Base-by-base conservation (phyloP, 108 stramenopile genomes). In the Cyclotella baltica region DNA sequence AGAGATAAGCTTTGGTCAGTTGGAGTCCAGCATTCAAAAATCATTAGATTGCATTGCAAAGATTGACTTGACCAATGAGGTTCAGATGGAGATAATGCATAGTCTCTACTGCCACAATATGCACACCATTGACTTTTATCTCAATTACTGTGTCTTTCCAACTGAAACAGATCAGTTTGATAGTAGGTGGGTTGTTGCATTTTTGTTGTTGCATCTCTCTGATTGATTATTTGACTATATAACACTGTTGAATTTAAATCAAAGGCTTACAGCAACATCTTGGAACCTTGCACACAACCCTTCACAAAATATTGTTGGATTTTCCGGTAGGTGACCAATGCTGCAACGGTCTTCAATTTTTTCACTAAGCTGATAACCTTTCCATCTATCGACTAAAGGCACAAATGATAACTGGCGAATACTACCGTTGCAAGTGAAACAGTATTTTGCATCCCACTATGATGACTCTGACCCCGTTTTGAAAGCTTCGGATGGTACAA, bases 211-310 rank as follows among this genome's bases (percentile, higher is more conserved):
- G 80, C 34, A 50, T 73, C 75, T 10, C 6, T 6, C 47, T 48
- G 18, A 48, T 48, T 48, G 2, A 1, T 48, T 48, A n/a, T 48
- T 48, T 6, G 13, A n/a, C 6, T 4, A 48, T n/a, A n/a, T 6
- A 6, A 6, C 6, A n/a, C 19, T 2, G 19, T 48, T 48, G 6
- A 13, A 13, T 43, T 13, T n/a, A n/a, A n/a, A 43, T 43, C 23
- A 62, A 1, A 67, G 68, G 35, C 69, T 87, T 4, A 62, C 65
- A 9, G 74, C 76, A 48, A 84, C 75, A 37, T n/a, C 84, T 16
- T 87, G 86, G 86, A 70, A 83, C 35, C 61, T 87, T 52, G 83
- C 84, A 15, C 36, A 87, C 20, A 86, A 86, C 50, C 38, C 40
- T 16, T 59, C 56, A 33, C 38, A 59, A 0, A 56, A 46, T 20